Evolutionary conservation across 2,329 filamentous ascomycete species (phyloP).

Genomic region (Cordyceps farinosa): DNA sequence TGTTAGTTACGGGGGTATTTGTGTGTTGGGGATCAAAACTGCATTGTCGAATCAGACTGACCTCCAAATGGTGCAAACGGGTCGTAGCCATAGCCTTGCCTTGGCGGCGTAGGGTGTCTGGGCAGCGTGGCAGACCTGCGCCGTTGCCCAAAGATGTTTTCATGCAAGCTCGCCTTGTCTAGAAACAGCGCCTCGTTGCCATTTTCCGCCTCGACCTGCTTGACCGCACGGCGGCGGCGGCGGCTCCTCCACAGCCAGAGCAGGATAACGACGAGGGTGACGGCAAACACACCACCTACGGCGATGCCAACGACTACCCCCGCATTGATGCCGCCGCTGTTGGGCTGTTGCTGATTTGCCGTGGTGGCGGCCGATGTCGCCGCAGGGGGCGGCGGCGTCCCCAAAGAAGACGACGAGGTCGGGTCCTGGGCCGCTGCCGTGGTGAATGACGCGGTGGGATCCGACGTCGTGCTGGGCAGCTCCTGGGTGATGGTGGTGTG

Average conservation of each 20-base stretch:
- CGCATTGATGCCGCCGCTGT: not conserved
- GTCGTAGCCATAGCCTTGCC: conserved; percentile 25
- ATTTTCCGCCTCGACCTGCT: not conserved
- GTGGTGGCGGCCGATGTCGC: not conserved
- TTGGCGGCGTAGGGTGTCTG: conserved; percentile 2
- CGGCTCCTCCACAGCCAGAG: conserved; percentile 22
- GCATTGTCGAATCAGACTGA: conserved; percentile 19
- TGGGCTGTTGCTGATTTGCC: not conserved
- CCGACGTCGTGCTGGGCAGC: conserved; percentile 25
- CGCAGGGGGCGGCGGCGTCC: not conserved
- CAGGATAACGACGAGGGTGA: conserved; percentile 29
- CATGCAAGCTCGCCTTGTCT: conserved; percentile 10
- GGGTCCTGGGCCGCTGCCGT: not conserved
- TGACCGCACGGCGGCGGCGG: not conserved
- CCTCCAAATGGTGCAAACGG: conserved; percentile 46
- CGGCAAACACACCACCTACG: conserved; percentile 33
- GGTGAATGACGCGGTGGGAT: conserved; percentile 17
- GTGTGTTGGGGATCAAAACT: too few relatives aligned
- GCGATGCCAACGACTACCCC: conserved; percentile 21
- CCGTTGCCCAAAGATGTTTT: conserved; percentile 11
- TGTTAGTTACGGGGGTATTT: too few relatives aligned
- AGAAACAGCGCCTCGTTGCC: not conserved
- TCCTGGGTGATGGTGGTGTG: conserved; percentile 29
- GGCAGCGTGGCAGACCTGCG: conserved; percentile 2
- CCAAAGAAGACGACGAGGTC: not conserved